Conservation (phyloP, 768 basidiomycete genomes). For the Thelephora aurantiotincta region DNA sequence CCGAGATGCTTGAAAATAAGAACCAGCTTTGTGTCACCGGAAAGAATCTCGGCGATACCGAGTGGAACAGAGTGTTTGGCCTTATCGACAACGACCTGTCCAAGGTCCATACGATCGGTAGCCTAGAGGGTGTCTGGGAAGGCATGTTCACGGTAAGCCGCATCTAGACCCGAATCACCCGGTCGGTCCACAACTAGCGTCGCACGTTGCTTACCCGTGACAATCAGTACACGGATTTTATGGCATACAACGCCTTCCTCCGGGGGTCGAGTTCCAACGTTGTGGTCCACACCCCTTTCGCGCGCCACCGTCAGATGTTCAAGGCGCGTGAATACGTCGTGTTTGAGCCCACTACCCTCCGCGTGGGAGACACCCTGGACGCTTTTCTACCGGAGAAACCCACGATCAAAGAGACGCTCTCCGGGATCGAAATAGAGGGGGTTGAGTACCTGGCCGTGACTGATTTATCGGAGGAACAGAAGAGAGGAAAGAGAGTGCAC, state of each 20-base stretch:
- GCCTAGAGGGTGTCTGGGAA: slow-evolving; percentile 70
- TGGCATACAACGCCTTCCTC: slow-evolving; percentile 68
- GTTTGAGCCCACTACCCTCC: slow-evolving; percentile 25
- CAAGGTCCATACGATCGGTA: slow-evolving; percentile 45
- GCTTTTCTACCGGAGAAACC: slow-evolving; percentile 47
- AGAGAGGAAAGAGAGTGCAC: slow-evolving; percentile 15
- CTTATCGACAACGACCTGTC: slow-evolving; percentile 24
- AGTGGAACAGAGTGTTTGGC: slow-evolving; percentile 42
- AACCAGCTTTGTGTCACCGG: slow-evolving; percentile 8
- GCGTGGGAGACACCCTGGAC: slow-evolving; percentile 44
- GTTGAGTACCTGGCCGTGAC: slow-evolving; percentile 16
- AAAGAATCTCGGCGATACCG: slow-evolving; percentile 52
- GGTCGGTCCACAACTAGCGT: background rate
- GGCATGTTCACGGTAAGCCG: slow-evolving; percentile 54
- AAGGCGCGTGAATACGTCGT: slow-evolving; percentile 69
- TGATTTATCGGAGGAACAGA: slow-evolving; percentile 1
- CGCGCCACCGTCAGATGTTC: slow-evolving; percentile 85
- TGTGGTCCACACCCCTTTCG: slow-evolving; percentile 63
- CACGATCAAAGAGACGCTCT: slow-evolving; percentile 30
- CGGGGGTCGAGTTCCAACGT: slow-evolving; percentile 48
- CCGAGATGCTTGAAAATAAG: slow-evolving; percentile 14
- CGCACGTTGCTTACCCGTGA: background rate
- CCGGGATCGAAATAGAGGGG: slow-evolving; percentile 29
- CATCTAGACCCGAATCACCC: background rate
- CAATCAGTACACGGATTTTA: slow-evolving; percentile 68